Evolutionary conservation across 106 monocot genomes (phyloP), one percentile per base, ranked within the genome.

Genomic region (Posidonia australis): DNA sequence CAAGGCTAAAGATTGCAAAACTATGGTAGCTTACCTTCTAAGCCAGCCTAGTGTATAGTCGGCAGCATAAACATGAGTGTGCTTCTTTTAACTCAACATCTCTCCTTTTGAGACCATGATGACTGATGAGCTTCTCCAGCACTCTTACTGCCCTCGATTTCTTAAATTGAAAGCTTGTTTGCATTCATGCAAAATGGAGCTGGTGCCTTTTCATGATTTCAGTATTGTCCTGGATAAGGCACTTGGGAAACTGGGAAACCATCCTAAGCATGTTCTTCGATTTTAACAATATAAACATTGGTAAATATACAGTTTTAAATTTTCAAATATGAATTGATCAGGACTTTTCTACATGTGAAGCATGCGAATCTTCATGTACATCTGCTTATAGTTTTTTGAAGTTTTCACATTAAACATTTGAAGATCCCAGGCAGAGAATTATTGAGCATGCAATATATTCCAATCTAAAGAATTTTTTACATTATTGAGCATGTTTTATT

Each of bases 41-140:
- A n/a, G n/a, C n/a, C n/a, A 58, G 64, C 63, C 64, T 98, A 17
- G 90, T 91, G 32, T 66, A 74, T 0, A 45, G 54, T 44, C 87
- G 90, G 46, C 78, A 85, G 49, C 54, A 90, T 17, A 82, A 81
- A 87, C 90, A 98, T 23, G 84, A 90, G 96, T 98, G 80, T 36
- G n/a, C 31, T 23, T 32, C 26, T 42, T 18, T 49, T 10, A 63
- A 28, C 25, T 49, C 26, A 5, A 13, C 13, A 11, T 26, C 25
- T 47, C 9, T 29, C 53, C 18, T 9, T 31, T 43, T 5, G 5
- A 0, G 43, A 21, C 12, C 21, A 29, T 13, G 18, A 18, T n/a
- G n/a, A n/a, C n/a, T n/a, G n/a, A n/a, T 21, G 7, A 63, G 24
- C 21, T 43, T 43, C 23, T 63, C 9, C 36, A 36, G 7, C 36